phyloP scores from a whole-genome alignment of 169 alveolate genomes.

The Miamiensis avidus region DNA sequence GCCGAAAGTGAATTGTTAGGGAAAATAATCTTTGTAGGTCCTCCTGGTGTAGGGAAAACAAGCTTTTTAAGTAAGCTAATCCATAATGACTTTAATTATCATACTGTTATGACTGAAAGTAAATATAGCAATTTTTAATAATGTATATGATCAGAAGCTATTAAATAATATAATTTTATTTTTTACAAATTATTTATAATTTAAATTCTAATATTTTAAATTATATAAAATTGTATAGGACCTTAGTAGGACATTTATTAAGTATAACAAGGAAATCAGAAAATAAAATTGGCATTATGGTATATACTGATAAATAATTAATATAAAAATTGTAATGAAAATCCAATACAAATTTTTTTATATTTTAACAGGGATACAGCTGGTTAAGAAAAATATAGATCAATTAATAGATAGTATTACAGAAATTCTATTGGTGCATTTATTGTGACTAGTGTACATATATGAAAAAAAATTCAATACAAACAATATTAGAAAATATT shows the following conservation, averaged over 20 bases:
- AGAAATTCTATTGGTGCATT: neutral
- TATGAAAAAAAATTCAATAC: too few relatives aligned
- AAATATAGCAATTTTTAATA: too few relatives aligned
- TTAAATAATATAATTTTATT: too few relatives aligned
- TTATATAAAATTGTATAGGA: neutral
- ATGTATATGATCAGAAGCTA: neutral
- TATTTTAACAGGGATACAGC: neutral
- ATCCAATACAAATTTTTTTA: too few relatives aligned
- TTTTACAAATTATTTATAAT: too few relatives aligned
- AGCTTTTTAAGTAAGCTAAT: neutral
- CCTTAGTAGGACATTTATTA: neutral
- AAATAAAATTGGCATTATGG: neutral
- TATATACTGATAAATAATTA: too few relatives aligned
- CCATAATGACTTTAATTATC: neutral
- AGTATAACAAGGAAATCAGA: neutral
- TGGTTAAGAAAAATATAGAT: neutral
- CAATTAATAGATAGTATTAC: neutral
- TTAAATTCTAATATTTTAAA: too few relatives aligned
- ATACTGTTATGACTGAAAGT: neutral
- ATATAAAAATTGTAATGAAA: too few relatives aligned
- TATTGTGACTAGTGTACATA: neutral
- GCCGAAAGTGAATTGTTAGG: neutral
- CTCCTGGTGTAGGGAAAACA: neutral
- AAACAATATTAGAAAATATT: too few relatives aligned
- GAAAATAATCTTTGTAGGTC: neutral